A percentile compares a stretch with the other conserved stretches of the same genome.
Conservation (phyloP, 306 rosid genomes). For the Prunus mume region DNA sequence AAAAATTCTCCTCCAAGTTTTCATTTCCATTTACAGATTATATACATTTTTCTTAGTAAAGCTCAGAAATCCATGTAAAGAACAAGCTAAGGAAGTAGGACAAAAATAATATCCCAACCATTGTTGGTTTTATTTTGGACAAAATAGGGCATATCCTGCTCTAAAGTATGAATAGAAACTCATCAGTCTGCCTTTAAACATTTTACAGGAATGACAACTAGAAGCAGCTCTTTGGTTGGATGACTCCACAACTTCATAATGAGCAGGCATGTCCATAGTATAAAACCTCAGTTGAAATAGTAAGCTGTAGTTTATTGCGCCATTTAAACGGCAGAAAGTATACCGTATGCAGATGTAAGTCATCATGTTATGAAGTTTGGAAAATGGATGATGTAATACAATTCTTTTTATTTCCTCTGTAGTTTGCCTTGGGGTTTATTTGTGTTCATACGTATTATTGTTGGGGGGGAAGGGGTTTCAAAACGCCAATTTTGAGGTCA, state of each 20-base stretch:
- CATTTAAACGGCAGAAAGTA: neutral
- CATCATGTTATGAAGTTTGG: neutral
- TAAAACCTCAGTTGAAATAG: neutral
- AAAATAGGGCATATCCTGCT: neutral
- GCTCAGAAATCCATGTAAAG: neutral
- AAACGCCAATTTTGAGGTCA: neutral
- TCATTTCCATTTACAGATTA: neutral
- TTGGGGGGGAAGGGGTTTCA: neutral
- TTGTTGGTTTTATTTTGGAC: neutral
- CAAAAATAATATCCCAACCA: neutral
- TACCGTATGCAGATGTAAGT: neutral
- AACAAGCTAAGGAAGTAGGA: neutral
- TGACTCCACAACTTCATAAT: neutral
- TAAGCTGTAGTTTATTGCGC: neutral
- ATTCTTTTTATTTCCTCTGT: neutral
- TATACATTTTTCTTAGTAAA: neutral
- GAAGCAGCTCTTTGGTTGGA: conserved; percentile 2
- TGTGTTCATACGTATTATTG: too few relatives aligned
- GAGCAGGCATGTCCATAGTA: neutral
- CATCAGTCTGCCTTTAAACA: neutral
- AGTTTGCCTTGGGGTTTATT: neutral
- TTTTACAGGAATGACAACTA: neutral
- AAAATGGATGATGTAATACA: neutral
- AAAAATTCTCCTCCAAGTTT: conserved; percentile 11
- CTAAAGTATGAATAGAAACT: neutral